Evolutionary conservation across 2,329 filamentous ascomycete genomes (phyloP), one percentile per base, ranked within the genome.

Genomic region (Chaetomium sp.): DNA sequence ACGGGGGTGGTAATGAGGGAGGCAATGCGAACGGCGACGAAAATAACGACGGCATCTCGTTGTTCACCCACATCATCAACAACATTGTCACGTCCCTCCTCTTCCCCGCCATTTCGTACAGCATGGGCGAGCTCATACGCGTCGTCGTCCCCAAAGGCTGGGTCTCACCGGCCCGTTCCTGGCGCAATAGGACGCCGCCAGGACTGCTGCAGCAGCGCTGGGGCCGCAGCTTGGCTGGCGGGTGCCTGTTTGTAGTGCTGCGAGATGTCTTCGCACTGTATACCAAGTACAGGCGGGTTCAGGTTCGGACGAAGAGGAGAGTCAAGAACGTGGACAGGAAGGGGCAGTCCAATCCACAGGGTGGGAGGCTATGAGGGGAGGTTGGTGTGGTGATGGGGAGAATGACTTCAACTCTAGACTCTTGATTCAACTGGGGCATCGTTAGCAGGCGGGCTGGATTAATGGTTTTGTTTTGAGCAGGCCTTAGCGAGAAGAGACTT

Each of bases 151-250:
- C 94, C 0, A 79, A 79, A 42, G 79, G 85, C 3, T 93, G 90
- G 87, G 87, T 89, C 10, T 78, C 79, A 0, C 77, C 89, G 12
- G 78, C 79, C 0, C 77, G 78, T 9, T 76, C 80, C 1, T 29
- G 29, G 31, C 19, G 45, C 7, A 49, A 50, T 1, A 29, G 23
- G 33, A 65, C 71, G 21, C 68, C 68, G 0, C 85, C 85, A 0
- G 89, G 90, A 0, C 80, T 98, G 29, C 76, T 99, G 35, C 91
- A 95, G 73, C 86, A 90, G 70, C 87, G 89, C 65, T 98, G 95
- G 92, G 95, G 93, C 0, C 84, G 95, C 63, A 97, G 91, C 72
- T 81, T 99, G 2, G 84, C 95, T 1, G 95, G 95, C 1, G 95
- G 95, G 0, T 95, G 92, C 74, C 78, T 96, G 23, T 97, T 94